phyloP scores from a whole-genome alignment of 768 basidiomycete genomes.

The Coprinellus micaceus region DNA sequence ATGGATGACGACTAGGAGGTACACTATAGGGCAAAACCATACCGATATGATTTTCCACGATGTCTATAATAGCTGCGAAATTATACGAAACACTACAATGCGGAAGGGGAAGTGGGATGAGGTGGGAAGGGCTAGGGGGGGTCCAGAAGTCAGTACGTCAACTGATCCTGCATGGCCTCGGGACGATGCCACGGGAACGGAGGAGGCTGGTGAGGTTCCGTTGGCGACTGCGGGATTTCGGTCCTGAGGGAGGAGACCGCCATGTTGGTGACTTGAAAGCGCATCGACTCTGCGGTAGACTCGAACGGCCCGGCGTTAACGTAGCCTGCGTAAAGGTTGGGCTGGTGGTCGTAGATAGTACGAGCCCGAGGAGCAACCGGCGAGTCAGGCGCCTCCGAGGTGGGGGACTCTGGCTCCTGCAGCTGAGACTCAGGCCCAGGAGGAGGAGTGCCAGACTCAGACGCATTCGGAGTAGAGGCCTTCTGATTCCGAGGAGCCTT shows the following conservation, averaged over 20 bases:
- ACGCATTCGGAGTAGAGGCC: slow-evolving; percentile 8
- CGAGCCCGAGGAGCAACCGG: slow-evolving; percentile 11
- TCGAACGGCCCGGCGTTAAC: slow-evolving; percentile 10
- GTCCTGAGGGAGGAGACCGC: slow-evolving; percentile 43
- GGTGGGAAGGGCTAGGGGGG: neutral
- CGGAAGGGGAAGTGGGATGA: neutral
- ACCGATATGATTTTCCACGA: neutral
- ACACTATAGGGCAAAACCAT: neutral
- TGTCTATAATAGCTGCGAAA: neutral
- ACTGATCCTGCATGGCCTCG: slow-evolving; percentile 7
- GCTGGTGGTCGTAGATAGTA: slow-evolving; percentile 14
- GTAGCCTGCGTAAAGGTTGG: slow-evolving; percentile 15
- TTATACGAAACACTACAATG: neutral
- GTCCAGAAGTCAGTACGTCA: neutral
- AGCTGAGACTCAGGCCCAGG: slow-evolving; percentile 17
- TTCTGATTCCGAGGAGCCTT: slow-evolving; percentile 6
- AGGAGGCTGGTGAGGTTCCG: slow-evolving; percentile 16
- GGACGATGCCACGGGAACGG: slow-evolving; percentile 10
- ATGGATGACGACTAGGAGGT: neutral
- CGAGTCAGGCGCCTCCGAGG: slow-evolving; percentile 9
- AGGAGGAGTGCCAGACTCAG: slow-evolving; percentile 13
- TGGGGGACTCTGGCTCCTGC: slow-evolving; percentile 14
- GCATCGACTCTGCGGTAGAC: slow-evolving; percentile 22
- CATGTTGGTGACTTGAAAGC: slow-evolving; percentile 37
- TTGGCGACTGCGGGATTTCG: slow-evolving; percentile 33